Evolutionary conservation across 305 asterid species (phyloP).

Genomic region (Stenogyne calaminthoides): DNA sequence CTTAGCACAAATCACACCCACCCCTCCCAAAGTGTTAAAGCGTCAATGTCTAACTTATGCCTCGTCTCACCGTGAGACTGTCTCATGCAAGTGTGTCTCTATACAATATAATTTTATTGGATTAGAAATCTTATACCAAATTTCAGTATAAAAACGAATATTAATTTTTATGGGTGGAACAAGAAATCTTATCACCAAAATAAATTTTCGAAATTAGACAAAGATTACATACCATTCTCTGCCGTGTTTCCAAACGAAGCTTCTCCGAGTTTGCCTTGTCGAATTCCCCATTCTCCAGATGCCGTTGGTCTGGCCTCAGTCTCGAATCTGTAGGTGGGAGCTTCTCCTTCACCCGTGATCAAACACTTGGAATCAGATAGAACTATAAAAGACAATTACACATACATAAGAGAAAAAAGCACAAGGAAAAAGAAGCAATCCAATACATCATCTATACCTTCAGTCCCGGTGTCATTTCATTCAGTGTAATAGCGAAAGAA

Average conservation of each 20-base stretch:
- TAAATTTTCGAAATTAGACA: not conserved
- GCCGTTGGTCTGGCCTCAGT: conserved; percentile 91
- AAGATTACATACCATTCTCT: conserved; percentile 64
- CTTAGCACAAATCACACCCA: too few species aligned
- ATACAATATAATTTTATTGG: too few species aligned
- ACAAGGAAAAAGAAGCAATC: conserved; percentile 13
- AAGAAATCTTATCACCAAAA: too few species aligned
- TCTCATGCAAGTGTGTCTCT: too few species aligned
- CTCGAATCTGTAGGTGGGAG: conserved; percentile 99
- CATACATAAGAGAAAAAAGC: conserved; percentile 29
- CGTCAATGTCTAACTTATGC: too few species aligned
- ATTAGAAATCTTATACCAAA: too few species aligned
- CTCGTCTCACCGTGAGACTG: too few species aligned
- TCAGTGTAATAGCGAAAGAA: conserved; percentile 85
- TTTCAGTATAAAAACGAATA: too few species aligned
- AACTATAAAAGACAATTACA: conserved; percentile 42
- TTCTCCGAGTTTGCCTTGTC: conserved; percentile 92
- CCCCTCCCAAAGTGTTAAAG: too few species aligned
- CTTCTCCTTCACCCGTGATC: conserved; percentile 75
- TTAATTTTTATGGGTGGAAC: too few species aligned
- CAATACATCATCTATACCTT: conserved; percentile 53
- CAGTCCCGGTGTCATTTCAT: conserved; percentile 82
- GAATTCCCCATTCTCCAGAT: conserved; percentile 87
- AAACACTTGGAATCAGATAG: conserved; percentile 54
- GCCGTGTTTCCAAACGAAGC: conserved; percentile 83